These are phyloP conservation scores for Juncus inflexus DNA, from an alignment of 176 grass and related monocot species.

Conservation along the genomic window DNA sequence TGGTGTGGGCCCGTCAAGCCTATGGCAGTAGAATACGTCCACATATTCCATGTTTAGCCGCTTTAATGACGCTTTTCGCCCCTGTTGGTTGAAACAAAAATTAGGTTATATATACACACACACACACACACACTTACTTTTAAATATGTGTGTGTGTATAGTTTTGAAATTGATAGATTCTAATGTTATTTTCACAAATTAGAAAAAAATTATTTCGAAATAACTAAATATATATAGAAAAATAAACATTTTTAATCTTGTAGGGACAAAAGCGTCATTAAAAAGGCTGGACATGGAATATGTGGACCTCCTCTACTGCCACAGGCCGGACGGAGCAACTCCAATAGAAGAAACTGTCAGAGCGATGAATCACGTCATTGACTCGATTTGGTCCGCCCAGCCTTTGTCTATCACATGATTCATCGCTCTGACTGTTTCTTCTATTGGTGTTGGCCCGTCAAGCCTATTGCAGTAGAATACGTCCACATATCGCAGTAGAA, in stretches of 20 bases:
- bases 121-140: no score
- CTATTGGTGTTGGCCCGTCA: constrained; percentile 68
- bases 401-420: no score
- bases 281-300: constrained; percentile 87
- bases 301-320: constrained; percentile 81
- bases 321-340: constrained; percentile 75
- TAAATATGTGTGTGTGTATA: no score
- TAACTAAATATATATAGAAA: no score
- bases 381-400: no score
- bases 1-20: constrained; percentile 70
- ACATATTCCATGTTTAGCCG: constrained; percentile 91
- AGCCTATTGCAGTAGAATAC: constrained; percentile 85
- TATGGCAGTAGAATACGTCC: constrained; percentile 77
- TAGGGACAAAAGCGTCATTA: constrained; percentile 54
- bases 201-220: no score
- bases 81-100: no score
- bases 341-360: constrained; percentile 88
- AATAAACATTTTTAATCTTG: no score
- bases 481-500: no score
- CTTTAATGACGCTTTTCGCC: constrained; percentile 52
- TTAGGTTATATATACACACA: no score
- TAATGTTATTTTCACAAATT: no score
- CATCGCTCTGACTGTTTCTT: constrained; percentile 88
- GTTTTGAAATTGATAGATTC: no score
- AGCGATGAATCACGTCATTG: constrained; percentile 95